Evolutionary conservation across 2,329 filamentous ascomycete species (phyloP).

Genomic region (Aureobasidium subglaciale): DNA sequence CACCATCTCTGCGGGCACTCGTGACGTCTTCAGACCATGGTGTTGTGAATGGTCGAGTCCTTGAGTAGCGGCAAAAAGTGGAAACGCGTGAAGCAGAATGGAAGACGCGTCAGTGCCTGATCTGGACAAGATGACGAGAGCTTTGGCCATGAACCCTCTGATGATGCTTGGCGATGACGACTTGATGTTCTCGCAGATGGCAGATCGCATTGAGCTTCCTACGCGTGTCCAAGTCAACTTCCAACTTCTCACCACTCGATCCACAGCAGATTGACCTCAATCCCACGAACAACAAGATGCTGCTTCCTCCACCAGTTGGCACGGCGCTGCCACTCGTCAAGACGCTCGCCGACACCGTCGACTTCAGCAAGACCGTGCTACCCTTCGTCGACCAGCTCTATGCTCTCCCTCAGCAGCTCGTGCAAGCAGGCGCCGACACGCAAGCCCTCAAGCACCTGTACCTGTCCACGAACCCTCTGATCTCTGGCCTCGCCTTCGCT

Average conservation of each 20-base stretch:
- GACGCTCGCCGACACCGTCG: slow-evolving; percentile 65
- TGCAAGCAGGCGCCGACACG: slow-evolving; percentile 53
- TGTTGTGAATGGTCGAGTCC: background rate
- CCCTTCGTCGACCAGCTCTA: slow-evolving; percentile 66
- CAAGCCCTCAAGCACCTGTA: slow-evolving; percentile 66
- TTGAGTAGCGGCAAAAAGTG: background rate
- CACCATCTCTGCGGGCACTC: slow-evolving; percentile 28
- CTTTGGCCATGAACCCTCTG: background rate
- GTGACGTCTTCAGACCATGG: background rate
- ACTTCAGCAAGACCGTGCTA: slow-evolving; percentile 65
- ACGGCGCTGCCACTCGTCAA: slow-evolving; percentile 61
- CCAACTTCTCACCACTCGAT: background rate
- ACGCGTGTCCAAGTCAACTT: background rate
- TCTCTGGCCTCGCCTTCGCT: slow-evolving; percentile 66
- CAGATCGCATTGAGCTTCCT: background rate
- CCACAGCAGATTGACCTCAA: background rate
- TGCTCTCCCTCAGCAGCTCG: slow-evolving; percentile 36
- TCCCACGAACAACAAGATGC: background rate
- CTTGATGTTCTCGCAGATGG: background rate
- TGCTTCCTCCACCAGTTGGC: slow-evolving; percentile 13
- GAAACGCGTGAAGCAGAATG: background rate
- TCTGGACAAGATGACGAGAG: background rate
- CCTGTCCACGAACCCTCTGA: slow-evolving; percentile 74
- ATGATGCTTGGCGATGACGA: slow-evolving; percentile 7
- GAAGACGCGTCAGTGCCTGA: slow-evolving; percentile 13